Conservation (phyloP, 2,329 filamentous ascomycete genomes). For the Tolypocladium guangdongense region DNA sequence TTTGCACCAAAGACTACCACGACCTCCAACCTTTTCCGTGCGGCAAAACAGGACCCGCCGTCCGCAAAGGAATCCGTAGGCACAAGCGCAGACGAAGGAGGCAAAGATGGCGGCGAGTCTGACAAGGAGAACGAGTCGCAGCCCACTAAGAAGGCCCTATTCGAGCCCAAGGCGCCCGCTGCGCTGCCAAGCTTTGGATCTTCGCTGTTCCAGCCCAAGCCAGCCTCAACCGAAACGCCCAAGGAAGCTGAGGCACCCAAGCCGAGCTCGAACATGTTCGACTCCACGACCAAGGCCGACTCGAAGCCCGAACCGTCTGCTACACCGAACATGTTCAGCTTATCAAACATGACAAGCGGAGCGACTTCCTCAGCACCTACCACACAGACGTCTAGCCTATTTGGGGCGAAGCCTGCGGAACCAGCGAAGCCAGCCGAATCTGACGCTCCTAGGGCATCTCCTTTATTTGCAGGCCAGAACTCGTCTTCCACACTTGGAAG, state of each 20-base stretch:
- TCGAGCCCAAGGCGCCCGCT: conserved; percentile 18
- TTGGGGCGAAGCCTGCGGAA: conserved; percentile 21
- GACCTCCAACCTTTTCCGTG: conserved; percentile 24
- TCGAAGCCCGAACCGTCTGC: conserved; percentile 14
- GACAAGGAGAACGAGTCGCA: conserved; percentile 33
- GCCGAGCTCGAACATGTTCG: conserved; percentile 13
- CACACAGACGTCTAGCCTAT: conserved; percentile 19
- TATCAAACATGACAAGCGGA: conserved; percentile 2
- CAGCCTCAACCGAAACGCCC: conserved; percentile 13
- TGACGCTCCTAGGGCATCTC: conserved; percentile 8
- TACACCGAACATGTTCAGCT: conserved; percentile 27
- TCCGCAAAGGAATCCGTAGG: conserved; percentile 15
- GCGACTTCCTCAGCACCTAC: conserved; percentile 5
- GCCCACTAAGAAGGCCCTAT: conserved; percentile 20
- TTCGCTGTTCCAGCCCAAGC: conserved; percentile 22
- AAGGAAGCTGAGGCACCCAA: conserved; percentile 17
- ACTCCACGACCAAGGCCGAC: conserved; percentile 10
- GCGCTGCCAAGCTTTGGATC: conserved; percentile 17
- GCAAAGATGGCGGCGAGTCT: conserved; percentile 27
- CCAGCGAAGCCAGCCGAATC: conserved; percentile 12
- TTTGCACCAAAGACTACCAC: conserved; percentile 26
- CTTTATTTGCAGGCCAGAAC: conserved; percentile 5
- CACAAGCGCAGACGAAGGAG: conserved; percentile 13
- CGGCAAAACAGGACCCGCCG: conserved; percentile 19
- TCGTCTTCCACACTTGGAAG: not conserved